These are phyloP conservation scores for Paecilomyces dactylethromorphus DNA, from an alignment of 2,329 filamentous ascomycete genomes.

Conservation along the genomic window DNA sequence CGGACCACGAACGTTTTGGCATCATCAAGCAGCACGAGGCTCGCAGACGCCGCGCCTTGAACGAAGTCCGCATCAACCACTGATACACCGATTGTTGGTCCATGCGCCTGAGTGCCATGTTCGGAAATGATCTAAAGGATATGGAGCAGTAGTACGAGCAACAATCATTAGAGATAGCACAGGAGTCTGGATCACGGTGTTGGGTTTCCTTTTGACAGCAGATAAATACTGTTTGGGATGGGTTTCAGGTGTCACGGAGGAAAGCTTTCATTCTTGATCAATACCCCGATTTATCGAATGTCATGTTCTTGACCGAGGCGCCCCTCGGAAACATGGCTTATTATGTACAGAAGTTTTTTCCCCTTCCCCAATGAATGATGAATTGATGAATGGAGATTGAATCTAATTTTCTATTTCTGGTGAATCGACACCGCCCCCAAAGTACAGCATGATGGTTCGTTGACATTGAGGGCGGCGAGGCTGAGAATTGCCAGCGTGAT, in stretches of 20 bases:
- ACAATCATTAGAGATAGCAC: neutral
- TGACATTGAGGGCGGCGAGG: neutral
- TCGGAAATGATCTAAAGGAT: neutral
- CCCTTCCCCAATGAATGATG: neutral
- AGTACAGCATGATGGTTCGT: neutral
- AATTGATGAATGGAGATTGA: neutral
- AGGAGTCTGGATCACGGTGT: neutral
- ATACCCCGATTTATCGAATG: neutral
- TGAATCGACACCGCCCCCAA: neutral
- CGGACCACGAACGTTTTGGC: slow-evolving; percentile 53
- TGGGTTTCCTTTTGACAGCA: neutral
- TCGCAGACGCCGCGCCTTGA: slow-evolving; percentile 23
- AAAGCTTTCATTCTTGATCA: neutral
- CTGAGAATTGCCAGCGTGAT: neutral
- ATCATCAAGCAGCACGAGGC: slow-evolving; percentile 15
- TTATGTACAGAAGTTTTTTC: neutral
- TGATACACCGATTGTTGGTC: neutral
- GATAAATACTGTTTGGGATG: neutral
- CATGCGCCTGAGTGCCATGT: neutral
- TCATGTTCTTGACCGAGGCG: neutral
- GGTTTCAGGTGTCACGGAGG: neutral
- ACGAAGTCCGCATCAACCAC: slow-evolving; percentile 19
- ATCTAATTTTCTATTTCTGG: neutral
- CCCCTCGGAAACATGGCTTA: neutral
- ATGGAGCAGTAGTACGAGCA: neutral